Evolutionary conservation across 2,329 filamentous ascomycete genomes (phyloP).

Genomic region (Diaporthe velutina): DNA sequence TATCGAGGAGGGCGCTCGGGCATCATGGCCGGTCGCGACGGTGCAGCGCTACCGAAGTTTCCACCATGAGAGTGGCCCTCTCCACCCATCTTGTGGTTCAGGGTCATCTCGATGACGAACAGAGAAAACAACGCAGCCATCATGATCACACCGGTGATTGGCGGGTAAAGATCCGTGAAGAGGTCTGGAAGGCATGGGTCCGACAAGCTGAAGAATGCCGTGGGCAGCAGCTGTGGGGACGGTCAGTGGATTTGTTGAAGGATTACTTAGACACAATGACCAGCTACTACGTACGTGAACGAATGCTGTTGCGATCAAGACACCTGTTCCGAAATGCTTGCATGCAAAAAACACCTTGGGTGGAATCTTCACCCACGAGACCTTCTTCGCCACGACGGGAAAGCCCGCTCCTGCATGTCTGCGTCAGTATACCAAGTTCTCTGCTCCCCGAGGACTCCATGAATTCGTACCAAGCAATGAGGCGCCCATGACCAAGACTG

Average conservation of each 20-base stretch:
- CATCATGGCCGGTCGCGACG: constrained; percentile 34
- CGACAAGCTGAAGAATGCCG: constrained; percentile 66
- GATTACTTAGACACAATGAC: not conserved
- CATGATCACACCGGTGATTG: constrained; percentile 75
- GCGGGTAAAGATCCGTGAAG: constrained; percentile 70
- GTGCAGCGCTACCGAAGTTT: constrained; percentile 58
- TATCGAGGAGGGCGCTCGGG: constrained; percentile 50
- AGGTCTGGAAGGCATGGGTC: constrained; percentile 70
- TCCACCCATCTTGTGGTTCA: constrained; percentile 69
- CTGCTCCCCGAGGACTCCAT: not conserved
- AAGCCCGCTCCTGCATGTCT: constrained; percentile 55
- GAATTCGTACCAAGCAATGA: constrained; percentile 53
- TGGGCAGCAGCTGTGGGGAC: constrained; percentile 64
- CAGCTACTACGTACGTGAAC: constrained; percentile 67
- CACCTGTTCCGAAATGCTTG: constrained; percentile 78
- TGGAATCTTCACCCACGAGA: constrained; percentile 70
- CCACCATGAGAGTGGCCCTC: constrained; percentile 68
- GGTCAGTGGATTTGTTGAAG: not conserved
- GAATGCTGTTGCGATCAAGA: constrained; percentile 79
- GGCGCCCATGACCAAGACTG: constrained; percentile 56
- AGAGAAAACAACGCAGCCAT: constrained; percentile 72
- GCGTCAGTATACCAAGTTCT: constrained; percentile 3
- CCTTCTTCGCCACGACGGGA: constrained; percentile 66
- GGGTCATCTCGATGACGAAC: constrained; percentile 73
- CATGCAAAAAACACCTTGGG: constrained; percentile 71